A percentile compares a stretch with the other conserved stretches of the same genome.
Conservation (phyloP, 345 rosid genomes). For the Dipteronia dyeriana region DNA sequence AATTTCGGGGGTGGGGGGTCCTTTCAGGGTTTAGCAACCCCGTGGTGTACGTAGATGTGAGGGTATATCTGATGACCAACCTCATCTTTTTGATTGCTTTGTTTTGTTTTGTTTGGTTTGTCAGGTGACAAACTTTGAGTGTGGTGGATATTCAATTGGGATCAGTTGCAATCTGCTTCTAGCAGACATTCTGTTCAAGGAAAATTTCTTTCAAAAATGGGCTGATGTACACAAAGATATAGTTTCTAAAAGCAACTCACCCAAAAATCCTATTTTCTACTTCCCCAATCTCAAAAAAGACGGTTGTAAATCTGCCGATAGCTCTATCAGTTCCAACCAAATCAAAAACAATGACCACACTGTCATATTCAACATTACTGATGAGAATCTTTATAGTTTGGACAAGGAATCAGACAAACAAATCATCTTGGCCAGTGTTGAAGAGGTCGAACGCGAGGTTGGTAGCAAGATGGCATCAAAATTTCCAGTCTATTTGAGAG, state of each 20-base stretch:
- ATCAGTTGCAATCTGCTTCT: slow-evolving; percentile 75
- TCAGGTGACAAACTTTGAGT: slow-evolving; percentile 74
- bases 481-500: slow-evolving; percentile 46
- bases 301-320: not conserved
- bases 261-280: slow-evolving; percentile 49
- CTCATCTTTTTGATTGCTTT: too few species aligned
- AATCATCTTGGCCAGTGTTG: slow-evolving; percentile 34
- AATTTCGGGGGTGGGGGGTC: too few species aligned
- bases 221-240: slow-evolving; percentile 47
- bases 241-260: slow-evolving; percentile 17
- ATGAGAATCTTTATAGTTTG: not conserved
- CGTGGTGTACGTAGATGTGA: too few species aligned
- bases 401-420: slow-evolving; percentile 18
- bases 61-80: too few species aligned
- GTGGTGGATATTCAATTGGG: slow-evolving; percentile 89
- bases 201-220: slow-evolving; percentile 60
- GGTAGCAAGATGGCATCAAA: slow-evolving; percentile 22
- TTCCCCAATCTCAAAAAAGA: slow-evolving; percentile 43
- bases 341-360: slow-evolving; percentile 36
- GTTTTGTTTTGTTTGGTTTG: too few species aligned
- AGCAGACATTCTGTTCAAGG: slow-evolving; percentile 50
- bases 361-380: slow-evolving; percentile 29
- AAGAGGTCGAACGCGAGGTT: slow-evolving; percentile 35
- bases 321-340: slow-evolving; percentile 29
- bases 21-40: too few species aligned